These are phyloP conservation scores for Syncephalis plumigaleata DNA, from an alignment of 371 early-diverging fungal genomes.

Conservation along the genomic window DNA sequence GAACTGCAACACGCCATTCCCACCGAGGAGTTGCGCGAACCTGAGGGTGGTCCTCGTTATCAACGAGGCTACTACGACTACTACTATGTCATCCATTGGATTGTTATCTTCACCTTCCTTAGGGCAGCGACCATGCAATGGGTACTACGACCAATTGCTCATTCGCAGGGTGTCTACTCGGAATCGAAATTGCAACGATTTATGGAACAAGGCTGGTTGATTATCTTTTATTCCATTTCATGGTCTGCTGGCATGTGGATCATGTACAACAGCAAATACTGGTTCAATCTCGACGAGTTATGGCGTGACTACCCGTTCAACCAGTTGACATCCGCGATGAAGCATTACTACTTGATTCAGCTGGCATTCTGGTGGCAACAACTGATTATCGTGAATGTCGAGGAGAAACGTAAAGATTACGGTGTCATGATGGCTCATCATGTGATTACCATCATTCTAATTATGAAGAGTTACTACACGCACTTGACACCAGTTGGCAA, in stretches of 20 bases:
- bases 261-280: neutral
- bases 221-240: neutral
- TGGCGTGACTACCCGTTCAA: constrained; percentile 3
- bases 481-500: constrained; percentile 67
- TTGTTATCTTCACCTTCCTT: neutral
- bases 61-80: neutral
- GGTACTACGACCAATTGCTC: neutral
- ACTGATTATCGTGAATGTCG: constrained; percentile 48
- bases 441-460: constrained; percentile 46
- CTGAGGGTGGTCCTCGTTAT: no score
- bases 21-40: no score
- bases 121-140: neutral
- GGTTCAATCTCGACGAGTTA: neutral
- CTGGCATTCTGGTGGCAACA: constrained; percentile 70
- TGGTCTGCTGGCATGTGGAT: constrained; percentile 2
- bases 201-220: neutral
- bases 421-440: constrained; percentile 63
- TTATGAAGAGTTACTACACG: constrained; percentile 44
- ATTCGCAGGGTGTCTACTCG: neutral
- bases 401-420: constrained; percentile 66
- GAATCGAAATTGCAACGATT: neutral
- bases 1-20: no score
- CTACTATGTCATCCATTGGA: neutral
- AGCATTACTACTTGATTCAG: constrained; percentile 63
- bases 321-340: constrained; percentile 5